Evolutionary conservation across 2,329 filamentous ascomycete species (phyloP).

Genomic region (Metarhizium sp.): DNA sequence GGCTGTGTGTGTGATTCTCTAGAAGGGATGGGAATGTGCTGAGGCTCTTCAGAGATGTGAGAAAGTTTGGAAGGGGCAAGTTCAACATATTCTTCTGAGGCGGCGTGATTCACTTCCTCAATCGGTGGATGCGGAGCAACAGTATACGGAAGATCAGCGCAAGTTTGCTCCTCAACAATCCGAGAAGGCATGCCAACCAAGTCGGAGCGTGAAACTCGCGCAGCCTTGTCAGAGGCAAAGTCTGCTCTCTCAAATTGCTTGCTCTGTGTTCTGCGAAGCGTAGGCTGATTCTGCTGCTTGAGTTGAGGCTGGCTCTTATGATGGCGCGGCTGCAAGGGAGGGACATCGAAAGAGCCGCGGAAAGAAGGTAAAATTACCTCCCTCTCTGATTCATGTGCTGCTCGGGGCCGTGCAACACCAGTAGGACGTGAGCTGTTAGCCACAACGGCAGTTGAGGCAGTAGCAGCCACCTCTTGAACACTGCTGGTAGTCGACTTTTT

Average conservation of each 20-base stretch:
- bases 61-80: constrained; percentile 17
- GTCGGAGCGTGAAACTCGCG: not conserved
- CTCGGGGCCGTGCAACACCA: constrained; percentile 1
- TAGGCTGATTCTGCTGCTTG: constrained; percentile 29
- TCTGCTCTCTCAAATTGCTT: constrained; percentile 24
- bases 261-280: constrained; percentile 35
- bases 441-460: constrained; percentile 4
- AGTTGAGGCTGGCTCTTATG: constrained; percentile 46
- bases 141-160: constrained; percentile 17
- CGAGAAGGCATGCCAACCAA: constrained; percentile 9
- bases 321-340: constrained; percentile 32
- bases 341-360: constrained; percentile 11
- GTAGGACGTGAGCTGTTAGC: not conserved
- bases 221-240: constrained; percentile 3
- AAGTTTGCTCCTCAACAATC: constrained; percentile 6
- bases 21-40: constrained; percentile 11
- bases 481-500: constrained; percentile 13
- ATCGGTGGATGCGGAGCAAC: constrained; percentile 15
- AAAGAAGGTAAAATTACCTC: constrained; percentile 2
- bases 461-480: constrained; percentile 4
- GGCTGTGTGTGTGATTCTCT: constrained; percentile 16
- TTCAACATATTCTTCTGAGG: constrained; percentile 12
- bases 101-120: constrained; percentile 13
- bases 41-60: constrained; percentile 22
- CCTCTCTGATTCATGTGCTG: constrained; percentile 3